Evolutionary conservation across 176 grass and related monocot genomes (phyloP).

Genomic region (Carex pumila): DNA sequence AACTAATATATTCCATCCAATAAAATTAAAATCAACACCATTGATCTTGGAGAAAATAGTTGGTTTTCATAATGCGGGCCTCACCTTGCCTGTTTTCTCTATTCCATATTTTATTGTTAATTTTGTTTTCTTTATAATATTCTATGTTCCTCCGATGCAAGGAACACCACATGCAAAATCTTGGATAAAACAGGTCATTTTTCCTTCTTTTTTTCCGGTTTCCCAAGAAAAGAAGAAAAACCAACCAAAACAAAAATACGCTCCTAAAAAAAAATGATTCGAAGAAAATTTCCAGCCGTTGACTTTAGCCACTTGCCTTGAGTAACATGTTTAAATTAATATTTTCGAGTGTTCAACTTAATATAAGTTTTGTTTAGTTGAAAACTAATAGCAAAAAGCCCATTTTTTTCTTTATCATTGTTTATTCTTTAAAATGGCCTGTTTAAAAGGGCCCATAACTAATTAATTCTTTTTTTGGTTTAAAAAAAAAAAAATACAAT

Average conservation of each 20-base stretch:
- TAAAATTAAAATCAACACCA: background rate
- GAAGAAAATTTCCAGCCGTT: background rate
- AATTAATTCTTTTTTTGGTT: background rate
- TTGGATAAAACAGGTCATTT: background rate
- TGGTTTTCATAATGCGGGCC: background rate
- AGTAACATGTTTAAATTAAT: background rate
- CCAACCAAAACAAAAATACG: no score
- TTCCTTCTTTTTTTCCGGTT: background rate
- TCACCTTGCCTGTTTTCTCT: background rate
- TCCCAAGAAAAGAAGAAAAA: no score
- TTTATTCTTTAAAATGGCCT: background rate
- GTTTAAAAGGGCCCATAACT: background rate
- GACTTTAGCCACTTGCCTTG: background rate
- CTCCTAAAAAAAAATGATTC: background rate
- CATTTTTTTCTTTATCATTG: background rate
- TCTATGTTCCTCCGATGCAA: background rate
- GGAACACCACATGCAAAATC: background rate
- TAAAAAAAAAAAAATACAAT: background rate
- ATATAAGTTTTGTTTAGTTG: background rate
- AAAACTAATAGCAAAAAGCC: background rate
- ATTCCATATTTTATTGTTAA: background rate
- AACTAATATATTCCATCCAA: background rate
- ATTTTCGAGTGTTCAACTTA: background rate
- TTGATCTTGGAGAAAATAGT: background rate
- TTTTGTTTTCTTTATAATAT: background rate